These are phyloP conservation scores for Zasmidium angulare DNA, from an alignment of 2,329 filamentous ascomycete species.

Conservation along the genomic window DNA sequence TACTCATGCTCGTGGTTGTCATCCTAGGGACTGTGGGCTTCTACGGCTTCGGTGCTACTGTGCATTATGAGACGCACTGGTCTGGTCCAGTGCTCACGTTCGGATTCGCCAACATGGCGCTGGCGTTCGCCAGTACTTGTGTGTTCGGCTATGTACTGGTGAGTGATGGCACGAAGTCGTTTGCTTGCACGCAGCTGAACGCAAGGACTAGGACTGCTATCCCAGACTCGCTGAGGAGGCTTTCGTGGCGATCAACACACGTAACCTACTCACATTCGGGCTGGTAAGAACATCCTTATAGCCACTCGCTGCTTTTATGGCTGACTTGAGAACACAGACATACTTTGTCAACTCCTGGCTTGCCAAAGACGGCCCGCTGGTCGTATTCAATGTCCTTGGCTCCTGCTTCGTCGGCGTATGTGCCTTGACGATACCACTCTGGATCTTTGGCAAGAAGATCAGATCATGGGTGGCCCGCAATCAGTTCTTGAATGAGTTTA, in stretches of 20 bases:
- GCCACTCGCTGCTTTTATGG: too few relatives aligned
- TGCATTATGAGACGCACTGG: conserved; percentile 51
- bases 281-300: too few relatives aligned
- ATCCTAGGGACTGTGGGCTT: conserved; percentile 47
- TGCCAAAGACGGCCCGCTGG: conserved; percentile 27
- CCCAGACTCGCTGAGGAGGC: conserved; percentile 50
- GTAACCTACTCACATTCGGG: conserved; percentile 50
- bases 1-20: conserved; percentile 42
- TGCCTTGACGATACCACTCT: conserved; percentile 50
- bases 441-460: conserved; percentile 51
- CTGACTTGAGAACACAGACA: conserved; percentile 28
- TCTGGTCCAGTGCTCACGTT: conserved; percentile 49
- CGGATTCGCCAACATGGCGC: conserved; percentile 50
- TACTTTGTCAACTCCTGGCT: conserved; percentile 40
- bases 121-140: conserved; percentile 49
- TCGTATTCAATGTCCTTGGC: conserved; percentile 33
- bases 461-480: conserved; percentile 47
- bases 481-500: conserved; percentile 33
- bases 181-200: neutral
- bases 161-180: neutral
- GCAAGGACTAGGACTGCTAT: conserved; percentile 42
- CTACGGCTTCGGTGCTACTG: conserved; percentile 49
- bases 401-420: conserved; percentile 45
- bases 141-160: conserved; percentile 53
- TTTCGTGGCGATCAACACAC: conserved; percentile 53